Evolutionary conservation across 2,329 filamentous ascomycete genomes (phyloP), one percentile per base, ranked within the genome.

Genomic region (Penicillium occitanis): DNA sequence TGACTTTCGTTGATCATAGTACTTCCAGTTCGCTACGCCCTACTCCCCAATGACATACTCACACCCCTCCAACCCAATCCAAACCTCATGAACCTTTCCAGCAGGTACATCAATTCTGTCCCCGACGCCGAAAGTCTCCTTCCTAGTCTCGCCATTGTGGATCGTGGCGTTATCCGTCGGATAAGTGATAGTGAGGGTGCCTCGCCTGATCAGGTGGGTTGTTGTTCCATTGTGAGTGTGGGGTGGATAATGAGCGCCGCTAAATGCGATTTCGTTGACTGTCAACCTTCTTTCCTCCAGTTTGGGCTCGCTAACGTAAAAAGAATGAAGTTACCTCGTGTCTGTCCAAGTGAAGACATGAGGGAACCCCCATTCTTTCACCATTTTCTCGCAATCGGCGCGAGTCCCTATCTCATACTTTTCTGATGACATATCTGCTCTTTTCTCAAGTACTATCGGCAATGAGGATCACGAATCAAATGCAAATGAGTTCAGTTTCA

Each of bases 341-440:
- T 88, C 86, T 1, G 81, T 82, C 86, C 86, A 88, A 3, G 86
- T 88, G 70, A 88, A 88, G 70, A 88, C 84, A 70, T 85, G 82
- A 10, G 70, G 68, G 73, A 88, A 89, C 0, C 87, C 87, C 86
- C 86, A 88, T 8, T 80, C 80, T 44, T 79, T 78, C 8, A 89
- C 86, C 67, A 85, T 75, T 44, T 74, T 72, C 73, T 88, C 86
- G 64, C 85, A 84, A 40, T 87, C 81, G 64, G 72, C 68, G 59
- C 76, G 77, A 17, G 71, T 73, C n/a, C 71, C 72, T 62, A 76
- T 77, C 0, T 72, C 67, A 35, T 78, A 78, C 46, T 63, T 74
- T 11, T 75, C 70, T 14, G 44, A 11, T 13, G 61, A 58, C 65
- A 67, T 66, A n/a, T 60, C 46, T 46, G 8, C 51, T 40, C 13